Percentiles rank a stretch among this genome's conserved stretches.
phyloP scores from a whole-genome alignment of 192 early-diverging fungal genomes.

The Backusella liffmaniae region DNA sequence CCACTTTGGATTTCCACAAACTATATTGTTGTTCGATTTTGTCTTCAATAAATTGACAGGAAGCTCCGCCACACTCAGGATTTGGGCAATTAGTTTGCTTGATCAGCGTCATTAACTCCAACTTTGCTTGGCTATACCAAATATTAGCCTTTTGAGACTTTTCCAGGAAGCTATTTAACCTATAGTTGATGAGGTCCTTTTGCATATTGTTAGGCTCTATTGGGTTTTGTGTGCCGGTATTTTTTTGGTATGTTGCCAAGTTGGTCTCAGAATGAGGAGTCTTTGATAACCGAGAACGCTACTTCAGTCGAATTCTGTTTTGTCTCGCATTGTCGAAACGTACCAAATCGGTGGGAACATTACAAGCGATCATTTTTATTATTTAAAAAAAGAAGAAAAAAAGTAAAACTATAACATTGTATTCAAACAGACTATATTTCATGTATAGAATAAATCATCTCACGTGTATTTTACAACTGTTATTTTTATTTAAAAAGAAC shows the following conservation, averaged over 20 bases:
- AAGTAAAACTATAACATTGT: neutral
- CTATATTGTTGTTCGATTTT: neutral
- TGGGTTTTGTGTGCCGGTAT: neutral
- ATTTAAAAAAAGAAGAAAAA: neutral
- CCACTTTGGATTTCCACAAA: neutral
- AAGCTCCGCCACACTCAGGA: neutral
- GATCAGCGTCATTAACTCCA: neutral
- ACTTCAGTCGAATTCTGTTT: neutral
- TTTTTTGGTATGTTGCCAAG: neutral
- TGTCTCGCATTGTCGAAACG: neutral
- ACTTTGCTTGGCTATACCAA: neutral
- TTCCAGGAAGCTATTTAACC: neutral
- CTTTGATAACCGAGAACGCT: neutral
- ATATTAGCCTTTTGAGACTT: neutral
- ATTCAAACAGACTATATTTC: neutral
- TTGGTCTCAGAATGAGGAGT: neutral
- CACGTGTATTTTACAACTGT: constrained; percentile 8
- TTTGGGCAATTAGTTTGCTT: neutral
- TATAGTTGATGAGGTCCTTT: neutral
- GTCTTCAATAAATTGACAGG: neutral
- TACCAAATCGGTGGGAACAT: neutral
- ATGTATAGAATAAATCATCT: neutral
- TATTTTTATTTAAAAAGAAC: constrained; percentile 1
- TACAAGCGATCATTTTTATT: neutral
- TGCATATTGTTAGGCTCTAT: neutral